phyloP scores from a whole-genome alignment of 1,284 basidiomycete genomes.

The Anthracocystis setariae region DNA sequence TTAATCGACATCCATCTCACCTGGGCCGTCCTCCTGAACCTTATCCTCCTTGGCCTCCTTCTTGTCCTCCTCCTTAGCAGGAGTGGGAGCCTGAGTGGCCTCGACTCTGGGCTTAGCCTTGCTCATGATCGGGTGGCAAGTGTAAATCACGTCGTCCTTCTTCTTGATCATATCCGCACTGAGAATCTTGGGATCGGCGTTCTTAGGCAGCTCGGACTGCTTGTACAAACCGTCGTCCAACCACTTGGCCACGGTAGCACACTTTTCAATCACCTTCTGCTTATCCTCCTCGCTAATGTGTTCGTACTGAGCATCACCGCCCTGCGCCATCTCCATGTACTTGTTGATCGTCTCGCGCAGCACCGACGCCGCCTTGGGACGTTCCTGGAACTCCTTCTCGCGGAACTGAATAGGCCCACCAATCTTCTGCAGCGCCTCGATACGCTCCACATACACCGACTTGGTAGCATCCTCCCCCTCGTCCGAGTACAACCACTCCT shows the following conservation, averaged over 20 bases:
- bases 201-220: conserved; percentile 66
- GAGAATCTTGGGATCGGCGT: conserved; percentile 65
- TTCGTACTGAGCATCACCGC: conserved; percentile 64
- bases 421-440: conserved; percentile 62
- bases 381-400: conserved; percentile 61
- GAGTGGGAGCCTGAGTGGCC: conserved; percentile 46
- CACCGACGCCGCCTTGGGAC: conserved; percentile 63
- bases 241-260: conserved; percentile 64
- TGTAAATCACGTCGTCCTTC: conserved; percentile 65
- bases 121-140: conserved; percentile 62
- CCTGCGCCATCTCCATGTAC: conserved; percentile 61
- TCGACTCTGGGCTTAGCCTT: conserved; percentile 60
- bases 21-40: conserved; percentile 45
- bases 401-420: conserved; percentile 63
- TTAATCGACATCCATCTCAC: conserved; percentile 66
- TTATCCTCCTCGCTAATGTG: conserved; percentile 67
- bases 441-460: conserved; percentile 62
- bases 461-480: conserved; percentile 67
- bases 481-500: conserved; percentile 68
- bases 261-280: conserved; percentile 66
- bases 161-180: conserved; percentile 63
- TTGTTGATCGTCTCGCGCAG: conserved; percentile 65
- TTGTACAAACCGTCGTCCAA: conserved; percentile 65
- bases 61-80: conserved; percentile 45
- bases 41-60: conserved; percentile 38